Evolutionary conservation across 257 asterid species (phyloP).

Genomic region (Ballota nigra): DNA sequence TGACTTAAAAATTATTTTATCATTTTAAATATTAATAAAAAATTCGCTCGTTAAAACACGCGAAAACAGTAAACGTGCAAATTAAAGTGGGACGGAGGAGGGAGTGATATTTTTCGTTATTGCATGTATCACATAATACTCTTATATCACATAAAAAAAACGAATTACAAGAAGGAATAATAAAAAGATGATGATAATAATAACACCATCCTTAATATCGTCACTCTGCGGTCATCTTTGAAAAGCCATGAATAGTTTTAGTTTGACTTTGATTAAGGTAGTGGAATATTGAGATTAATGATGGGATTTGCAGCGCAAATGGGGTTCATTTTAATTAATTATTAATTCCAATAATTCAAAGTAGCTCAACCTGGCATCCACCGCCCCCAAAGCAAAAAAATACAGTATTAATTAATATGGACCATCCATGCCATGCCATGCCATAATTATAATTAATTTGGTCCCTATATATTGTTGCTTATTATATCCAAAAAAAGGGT

Average conservation of each 20-base stretch:
- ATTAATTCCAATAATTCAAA: constrained; percentile 18
- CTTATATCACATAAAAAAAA: too few species aligned
- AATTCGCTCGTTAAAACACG: too few species aligned
- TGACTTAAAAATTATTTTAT: too few species aligned
- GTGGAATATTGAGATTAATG: constrained; percentile 28
- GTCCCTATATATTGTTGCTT: neutral
- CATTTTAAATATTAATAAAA: too few species aligned
- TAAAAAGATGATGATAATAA: neutral
- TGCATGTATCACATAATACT: too few species aligned
- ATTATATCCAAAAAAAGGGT: neutral
- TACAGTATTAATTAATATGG: neutral
- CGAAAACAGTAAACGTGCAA: too few species aligned
- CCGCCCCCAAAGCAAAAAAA: neutral
- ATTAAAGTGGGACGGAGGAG: too few species aligned
- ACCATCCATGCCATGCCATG: neutral
- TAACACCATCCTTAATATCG: neutral
- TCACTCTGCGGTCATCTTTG: neutral
- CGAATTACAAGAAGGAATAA: too few species aligned
- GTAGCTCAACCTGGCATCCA: constrained; percentile 18
- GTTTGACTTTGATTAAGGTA: constrained; percentile 26
- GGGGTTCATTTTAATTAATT: constrained; percentile 27
- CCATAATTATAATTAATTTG: neutral
- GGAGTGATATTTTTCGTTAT: too few species aligned
- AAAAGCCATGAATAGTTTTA: constrained; percentile 9
- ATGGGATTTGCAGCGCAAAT: constrained; percentile 34